Evolutionary conservation across 1,284 basidiomycete species (phyloP), one percentile per base, ranked within the genome.

Genomic region (Ustilago trichophora): DNA sequence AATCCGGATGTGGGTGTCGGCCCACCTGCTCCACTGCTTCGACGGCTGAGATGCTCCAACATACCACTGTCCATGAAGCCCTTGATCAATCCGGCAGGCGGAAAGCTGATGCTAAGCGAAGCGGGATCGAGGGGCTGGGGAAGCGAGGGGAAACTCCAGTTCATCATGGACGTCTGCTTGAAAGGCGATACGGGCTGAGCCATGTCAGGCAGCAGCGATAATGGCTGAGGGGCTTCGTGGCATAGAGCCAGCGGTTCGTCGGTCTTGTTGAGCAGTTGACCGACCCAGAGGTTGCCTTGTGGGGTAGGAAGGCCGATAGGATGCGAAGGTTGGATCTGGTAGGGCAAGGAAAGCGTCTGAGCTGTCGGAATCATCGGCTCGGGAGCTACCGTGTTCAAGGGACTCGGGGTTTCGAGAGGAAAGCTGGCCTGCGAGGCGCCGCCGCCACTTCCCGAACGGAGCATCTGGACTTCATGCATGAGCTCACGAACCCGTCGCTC

Each of bases 131-230:
- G 22, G 16, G 56, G 52, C 35, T 42, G 38, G 5, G 63, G 50
- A 5, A 50, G 38, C 35, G 65, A 45, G 1, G 58, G 42, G n/a
- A 53, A 37, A 40, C 33, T 58, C 58, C 58, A 58, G 44, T 55
- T 51, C 54, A 63, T 63, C 54, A 69, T 58, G 6, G 55, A 54
- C 12, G 59, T 58, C 37, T 57, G 43, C 50, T 69, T 69, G 66
- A 69, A 69, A 0, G 66, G 66, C 19, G 66, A 69, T 9, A 68
- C 53, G 2, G 58, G 55, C 42, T 63, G 49, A 2, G 38, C 25
- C 35, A 52, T 11, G 7, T 60, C 65, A 1, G 58, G 49, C 15
- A 60, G 33, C 16, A 56, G 19, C n/a, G 53, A 9, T 5, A 62
- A 15, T 6, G 64, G 52, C 24, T 36, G 53, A 3, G 29, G 25